Evolutionary conservation across 768 basidiomycete genomes (phyloP), one percentile per base, ranked within the genome.

Genomic region (Russula griseocarnosa): DNA sequence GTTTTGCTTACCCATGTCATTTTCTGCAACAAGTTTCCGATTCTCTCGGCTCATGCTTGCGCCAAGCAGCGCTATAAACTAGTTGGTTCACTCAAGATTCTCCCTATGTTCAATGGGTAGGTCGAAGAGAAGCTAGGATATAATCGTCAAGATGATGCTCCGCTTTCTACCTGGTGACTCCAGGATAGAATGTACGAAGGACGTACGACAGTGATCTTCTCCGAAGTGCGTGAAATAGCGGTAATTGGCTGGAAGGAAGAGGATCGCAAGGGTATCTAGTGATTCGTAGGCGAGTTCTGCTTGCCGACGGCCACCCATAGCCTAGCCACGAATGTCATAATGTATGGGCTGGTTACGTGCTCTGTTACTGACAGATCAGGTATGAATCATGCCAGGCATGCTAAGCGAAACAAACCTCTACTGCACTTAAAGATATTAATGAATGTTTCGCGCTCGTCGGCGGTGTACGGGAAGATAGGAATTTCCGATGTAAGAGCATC

Each of bases 401-500:
- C 22, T 16, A 3, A 30, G 20, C 3, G 6, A 9, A 52, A 38
- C 59, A 1, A 13, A 65, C 60, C 32, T 47, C 46, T 61, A 24
- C 49, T 20, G n/a, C 8, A 26, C 34, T 65, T 30, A 28, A 65
- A 55, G 11, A 57, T 18, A 20, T 46, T 34, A 24, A 61, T 22
- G 20, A 61, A 61, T 4, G 5, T n/a, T 18, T 49, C 54, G 2
- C 20, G 4, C 26, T 65, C 54, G 9, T 61, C 49, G 0, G 49
- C 49, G 4, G 64, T 61, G 32, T 65, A 65, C 9, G 64, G 64
- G 16, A 65, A 61, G 16, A 60, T 61, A 5, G 50, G 60, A 1
- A 51, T 26, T 5, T 61, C 64, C 2, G 63, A 65, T 0, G 54
- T 60, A 40, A 51, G 54, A 16, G 54, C 10, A 52, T 65, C 64